Evolutionary conservation across 139 green algal species (phyloP), one percentile per base, ranked within the genome.

Genomic region (Desmodesmus armatus): DNA sequence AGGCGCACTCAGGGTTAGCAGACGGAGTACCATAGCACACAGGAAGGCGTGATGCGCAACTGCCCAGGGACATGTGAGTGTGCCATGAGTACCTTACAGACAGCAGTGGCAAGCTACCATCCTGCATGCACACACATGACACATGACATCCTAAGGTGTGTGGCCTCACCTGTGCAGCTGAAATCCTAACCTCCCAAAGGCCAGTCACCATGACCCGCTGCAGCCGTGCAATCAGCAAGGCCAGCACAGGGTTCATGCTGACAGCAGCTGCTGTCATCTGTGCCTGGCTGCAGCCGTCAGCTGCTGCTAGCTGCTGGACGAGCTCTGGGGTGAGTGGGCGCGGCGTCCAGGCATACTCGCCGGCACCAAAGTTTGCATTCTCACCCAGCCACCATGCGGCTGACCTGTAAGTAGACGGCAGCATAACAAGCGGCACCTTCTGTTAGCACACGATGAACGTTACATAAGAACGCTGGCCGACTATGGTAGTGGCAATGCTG

Each of bases 331-430:
- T 37, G 5, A 82, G 51, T 0, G 53, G 13, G 25, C 44, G 33
- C 2, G 80, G 70, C 55, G 84, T 62, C 90, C 90, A 93, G 7
- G 86, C 83, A 55, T 89, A 91, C 73, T 94, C 92, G 17, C 89
- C 89, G 29, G 90, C 82, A 0, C 92, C 82, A 37, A 85, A 87
- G 87, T 97, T 97, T 23, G 91, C 86, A 62, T 96, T 87, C 90
- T 97, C 94, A 5, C 94, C 95, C 66, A 98, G 85, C 95, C 95
- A 98, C 89, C 91, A 85, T 27, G 58, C 88, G 17, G 88, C 80
- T 31, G 71, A 84, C 76, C 80, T 87, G 77, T 21, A 37, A 15
- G n/a, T n/a, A n/a, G n/a, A n/a, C n/a, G n/a, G n/a, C n/a, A n/a
- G n/a, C n/a, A n/a, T n/a, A 62, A 62, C 51, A 17, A 62, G 15